Evolutionary conservation across 2,329 filamentous ascomycete genomes (phyloP).

Genomic region (Fusarium verrucosum): DNA sequence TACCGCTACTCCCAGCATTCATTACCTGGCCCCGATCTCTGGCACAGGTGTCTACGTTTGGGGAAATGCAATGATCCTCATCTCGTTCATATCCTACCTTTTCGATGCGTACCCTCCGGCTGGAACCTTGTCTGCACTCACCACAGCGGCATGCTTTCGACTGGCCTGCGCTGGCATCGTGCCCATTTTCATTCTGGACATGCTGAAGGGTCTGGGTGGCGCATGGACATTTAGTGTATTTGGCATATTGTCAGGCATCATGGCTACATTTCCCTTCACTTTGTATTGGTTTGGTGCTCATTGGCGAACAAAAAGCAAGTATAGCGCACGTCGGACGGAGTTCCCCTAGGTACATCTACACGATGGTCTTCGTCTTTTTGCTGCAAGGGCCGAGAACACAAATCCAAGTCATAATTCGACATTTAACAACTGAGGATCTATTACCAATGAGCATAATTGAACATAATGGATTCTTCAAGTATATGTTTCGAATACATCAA

Average conservation of each 20-base stretch:
- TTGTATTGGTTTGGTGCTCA: conserved; percentile 1
- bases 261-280: not conserved
- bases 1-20: not conserved
- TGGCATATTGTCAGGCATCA: not conserved
- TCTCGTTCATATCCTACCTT: conserved; percentile 1
- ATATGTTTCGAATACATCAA: too few species aligned
- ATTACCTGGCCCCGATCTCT: not conserved
- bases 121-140: not conserved
- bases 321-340: not conserved
- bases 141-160: conserved; percentile 1
- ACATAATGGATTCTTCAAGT: too few species aligned
- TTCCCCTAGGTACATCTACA: not conserved
- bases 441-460: too few species aligned
- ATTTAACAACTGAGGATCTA: too few species aligned
- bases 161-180: not conserved
- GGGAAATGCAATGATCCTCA: conserved; percentile 4
- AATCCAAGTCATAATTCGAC: too few species aligned
- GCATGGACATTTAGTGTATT: conserved; percentile 4
- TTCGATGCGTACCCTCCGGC: conserved; percentile 1
- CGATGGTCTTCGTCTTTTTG: not conserved
- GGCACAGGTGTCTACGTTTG: not conserved
- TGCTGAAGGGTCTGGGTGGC: not conserved
- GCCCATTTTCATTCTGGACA: not conserved
- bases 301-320: not conserved
- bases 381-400: too few species aligned